Evolutionary conservation across 2,329 filamentous ascomycete genomes (phyloP).

Genomic region (Talaromyces marneffei): DNA sequence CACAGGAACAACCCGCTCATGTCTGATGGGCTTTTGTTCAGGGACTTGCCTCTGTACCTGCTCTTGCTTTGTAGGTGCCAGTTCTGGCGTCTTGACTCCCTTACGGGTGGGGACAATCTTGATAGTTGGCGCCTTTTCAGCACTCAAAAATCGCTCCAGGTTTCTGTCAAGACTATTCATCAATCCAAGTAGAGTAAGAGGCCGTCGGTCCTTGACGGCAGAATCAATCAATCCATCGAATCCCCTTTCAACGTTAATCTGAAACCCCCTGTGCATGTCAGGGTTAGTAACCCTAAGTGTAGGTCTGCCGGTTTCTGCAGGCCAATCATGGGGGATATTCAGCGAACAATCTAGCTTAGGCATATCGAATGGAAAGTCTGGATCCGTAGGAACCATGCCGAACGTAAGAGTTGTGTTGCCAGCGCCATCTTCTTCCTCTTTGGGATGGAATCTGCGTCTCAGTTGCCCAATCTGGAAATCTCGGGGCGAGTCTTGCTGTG

Average conservation of each 20-base stretch:
- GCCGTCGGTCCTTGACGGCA: conserved; percentile 37
- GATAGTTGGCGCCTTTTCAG: conserved; percentile 65
- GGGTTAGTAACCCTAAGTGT: conserved; percentile 60
- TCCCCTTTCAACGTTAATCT: conserved; percentile 69
- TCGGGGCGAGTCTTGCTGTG: conserved; percentile 62
- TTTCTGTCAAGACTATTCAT: conserved; percentile 67
- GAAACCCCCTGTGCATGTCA: conserved; percentile 65
- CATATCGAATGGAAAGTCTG: conserved; percentile 77
- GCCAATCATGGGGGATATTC: conserved; percentile 60
- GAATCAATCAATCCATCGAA: conserved; percentile 61
- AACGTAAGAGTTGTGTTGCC: conserved; percentile 53
- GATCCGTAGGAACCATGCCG: conserved; percentile 66
- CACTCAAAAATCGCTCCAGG: conserved; percentile 63
- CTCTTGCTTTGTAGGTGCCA: conserved; percentile 2
- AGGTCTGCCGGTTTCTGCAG: conserved; percentile 46
- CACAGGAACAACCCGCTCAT: neutral
- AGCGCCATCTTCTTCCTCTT: conserved; percentile 39
- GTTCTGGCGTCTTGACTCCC: neutral
- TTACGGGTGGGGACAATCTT: conserved; percentile 54
- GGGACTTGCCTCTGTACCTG: neutral
- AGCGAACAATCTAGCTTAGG: conserved; percentile 62
- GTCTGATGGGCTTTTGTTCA: neutral
- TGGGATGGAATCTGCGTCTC: conserved; percentile 57
- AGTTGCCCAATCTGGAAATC: conserved; percentile 71
- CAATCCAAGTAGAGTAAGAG: conserved; percentile 56